These are phyloP conservation scores for Ceriops tagal DNA, from an alignment of 345 rosid genomes.

Conservation along the genomic window DNA sequence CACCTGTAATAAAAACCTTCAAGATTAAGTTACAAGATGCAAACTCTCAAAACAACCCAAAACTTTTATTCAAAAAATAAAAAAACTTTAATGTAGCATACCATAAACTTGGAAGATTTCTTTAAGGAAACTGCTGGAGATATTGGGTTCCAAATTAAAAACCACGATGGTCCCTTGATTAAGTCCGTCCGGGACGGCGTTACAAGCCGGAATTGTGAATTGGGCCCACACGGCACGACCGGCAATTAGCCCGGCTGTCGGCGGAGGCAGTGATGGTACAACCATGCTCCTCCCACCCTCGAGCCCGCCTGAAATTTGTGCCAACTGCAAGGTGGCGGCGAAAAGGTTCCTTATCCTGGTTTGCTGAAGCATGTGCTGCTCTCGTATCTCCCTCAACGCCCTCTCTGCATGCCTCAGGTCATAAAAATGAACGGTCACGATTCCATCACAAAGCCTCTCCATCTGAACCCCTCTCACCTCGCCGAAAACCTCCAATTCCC, in stretches of 20 bases:
- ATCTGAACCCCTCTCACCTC: constrained; percentile 83
- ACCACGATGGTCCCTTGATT: constrained; percentile 88
- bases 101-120: constrained; percentile 40
- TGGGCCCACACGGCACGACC: constrained; percentile 68
- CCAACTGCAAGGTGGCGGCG: constrained; percentile 25
- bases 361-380: constrained; percentile 64
- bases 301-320: neutral
- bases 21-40: neutral
- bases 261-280: constrained; percentile 10
- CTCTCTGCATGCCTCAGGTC: constrained; percentile 63
- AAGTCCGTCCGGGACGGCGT: constrained; percentile 59
- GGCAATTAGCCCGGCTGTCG: constrained; percentile 48
- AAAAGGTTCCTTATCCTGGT: constrained; percentile 27
- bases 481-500: constrained; percentile 76
- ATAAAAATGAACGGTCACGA: constrained; percentile 83
- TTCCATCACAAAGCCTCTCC: constrained; percentile 71
- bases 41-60: neutral
- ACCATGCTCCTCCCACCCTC: constrained; percentile 2
- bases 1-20: constrained; percentile 36
- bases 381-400: constrained; percentile 59
- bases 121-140: constrained; percentile 48
- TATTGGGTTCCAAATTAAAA: constrained; percentile 70
- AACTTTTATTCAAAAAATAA: neutral
- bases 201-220: constrained; percentile 55
- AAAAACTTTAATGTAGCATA: constrained; percentile 4